Percentiles rank a stretch among this genome's conserved stretches.
Evolutionary conservation across 495 filamentous ascomycete species (phyloP).

Genomic region (Aspergillus ostianus): DNA sequence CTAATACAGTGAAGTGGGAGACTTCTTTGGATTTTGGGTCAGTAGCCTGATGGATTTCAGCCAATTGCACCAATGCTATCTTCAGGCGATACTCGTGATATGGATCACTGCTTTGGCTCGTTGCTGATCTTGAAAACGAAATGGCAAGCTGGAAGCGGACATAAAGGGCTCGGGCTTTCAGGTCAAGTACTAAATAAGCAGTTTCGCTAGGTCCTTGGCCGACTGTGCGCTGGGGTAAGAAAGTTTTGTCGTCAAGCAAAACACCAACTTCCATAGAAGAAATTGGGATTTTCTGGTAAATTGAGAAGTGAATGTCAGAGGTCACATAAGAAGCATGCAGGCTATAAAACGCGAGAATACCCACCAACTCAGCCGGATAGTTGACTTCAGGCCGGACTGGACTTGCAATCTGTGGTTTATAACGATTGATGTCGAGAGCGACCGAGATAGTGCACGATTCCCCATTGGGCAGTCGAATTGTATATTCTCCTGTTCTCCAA

Average conservation of each 20-base stretch:
- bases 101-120: conserved; percentile 14
- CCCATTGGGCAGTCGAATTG: conserved; percentile 25
- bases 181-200: conserved; percentile 25
- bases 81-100: conserved; percentile 49
- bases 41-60: conserved; percentile 49
- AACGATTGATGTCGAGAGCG: conserved; percentile 19
- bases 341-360: conserved; percentile 9
- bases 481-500: conserved; percentile 32
- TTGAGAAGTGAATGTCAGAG: background rate
- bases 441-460: conserved; percentile 12
- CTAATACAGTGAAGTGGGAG: conserved; percentile 55
- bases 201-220: conserved; percentile 5
- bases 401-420: conserved; percentile 23
- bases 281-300: conserved; percentile 28
- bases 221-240: conserved; percentile 32
- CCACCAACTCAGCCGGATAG: conserved; percentile 34
- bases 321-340: background rate
- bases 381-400: conserved; percentile 25
- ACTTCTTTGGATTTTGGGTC: conserved; percentile 37
- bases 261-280: conserved; percentile 34
- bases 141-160: conserved; percentile 28
- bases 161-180: conserved; percentile 25
- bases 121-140: conserved; percentile 9
- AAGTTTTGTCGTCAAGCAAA: conserved; percentile 24
- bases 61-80: conserved; percentile 64